Conservation (phyloP, 1,139 yeast species). For the Suhomyces ambrosiae region DNA sequence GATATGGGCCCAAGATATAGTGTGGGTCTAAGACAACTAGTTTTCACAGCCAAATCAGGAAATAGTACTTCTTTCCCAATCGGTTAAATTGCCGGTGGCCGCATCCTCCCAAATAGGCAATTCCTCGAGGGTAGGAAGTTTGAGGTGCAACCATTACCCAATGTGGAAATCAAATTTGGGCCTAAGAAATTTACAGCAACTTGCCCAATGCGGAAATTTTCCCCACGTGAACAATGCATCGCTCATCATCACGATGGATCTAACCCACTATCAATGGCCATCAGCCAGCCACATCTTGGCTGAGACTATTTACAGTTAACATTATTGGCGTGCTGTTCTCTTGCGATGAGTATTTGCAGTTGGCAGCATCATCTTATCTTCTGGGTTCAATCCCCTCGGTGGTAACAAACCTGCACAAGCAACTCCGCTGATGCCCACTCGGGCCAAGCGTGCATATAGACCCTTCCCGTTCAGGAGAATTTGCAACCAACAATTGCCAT, state of each 20-base stretch:
- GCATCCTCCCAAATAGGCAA: slow-evolving; percentile 7
- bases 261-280: too few species aligned
- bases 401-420: too few species aligned
- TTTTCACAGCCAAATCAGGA: slow-evolving; percentile 12
- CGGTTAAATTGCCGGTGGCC: slow-evolving; percentile 10
- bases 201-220: slow-evolving; percentile 8
- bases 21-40: slow-evolving; percentile 11
- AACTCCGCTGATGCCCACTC: too few species aligned
- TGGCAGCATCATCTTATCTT: too few species aligned
- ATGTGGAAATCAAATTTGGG: slow-evolving; percentile 8
- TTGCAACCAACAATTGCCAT: not conserved
- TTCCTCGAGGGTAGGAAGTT: slow-evolving; percentile 4
- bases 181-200: not conserved
- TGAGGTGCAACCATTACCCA: slow-evolving; percentile 9
- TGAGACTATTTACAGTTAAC: too few species aligned
- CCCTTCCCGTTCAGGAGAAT: not conserved
- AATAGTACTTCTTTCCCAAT: slow-evolving; percentile 12
- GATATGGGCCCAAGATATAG: slow-evolving; percentile 13
- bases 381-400: too few species aligned
- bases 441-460: not conserved
- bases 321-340: too few species aligned
- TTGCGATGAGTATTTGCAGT: too few species aligned
- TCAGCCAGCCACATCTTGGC: too few species aligned
- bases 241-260: not conserved
- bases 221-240: not conserved